Evolutionary conservation across 768 basidiomycete genomes (phyloP).

Genomic region (Sporobolomyces pararoseus): DNA sequence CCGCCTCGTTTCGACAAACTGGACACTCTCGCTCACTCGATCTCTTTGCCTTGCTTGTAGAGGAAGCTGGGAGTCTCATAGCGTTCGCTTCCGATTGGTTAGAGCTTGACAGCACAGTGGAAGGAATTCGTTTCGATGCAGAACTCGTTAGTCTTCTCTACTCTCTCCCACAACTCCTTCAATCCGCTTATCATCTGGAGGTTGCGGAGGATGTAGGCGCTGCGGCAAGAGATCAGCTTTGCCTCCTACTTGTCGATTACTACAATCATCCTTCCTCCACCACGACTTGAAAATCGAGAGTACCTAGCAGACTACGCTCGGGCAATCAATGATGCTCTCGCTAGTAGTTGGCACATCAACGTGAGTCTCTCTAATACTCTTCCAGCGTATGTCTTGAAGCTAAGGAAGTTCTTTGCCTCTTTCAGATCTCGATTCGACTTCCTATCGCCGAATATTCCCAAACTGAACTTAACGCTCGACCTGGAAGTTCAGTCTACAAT

Average conservation of each 20-base stretch:
- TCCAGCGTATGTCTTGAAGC: neutral
- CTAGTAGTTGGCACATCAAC: slow-evolving; percentile 42
- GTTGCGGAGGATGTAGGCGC: slow-evolving; percentile 58
- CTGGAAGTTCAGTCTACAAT: slow-evolving; percentile 43
- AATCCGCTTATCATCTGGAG: neutral
- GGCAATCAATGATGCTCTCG: slow-evolving; percentile 62
- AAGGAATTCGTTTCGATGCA: slow-evolving; percentile 90
- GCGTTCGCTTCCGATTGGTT: slow-evolving; percentile 89
- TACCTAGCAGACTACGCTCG: slow-evolving; percentile 90
- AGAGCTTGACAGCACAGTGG: slow-evolving; percentile 84
- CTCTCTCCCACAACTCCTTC: neutral
- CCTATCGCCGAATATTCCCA: slow-evolving; percentile 53
- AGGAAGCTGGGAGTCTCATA: slow-evolving; percentile 55
- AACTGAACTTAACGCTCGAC: slow-evolving; percentile 53
- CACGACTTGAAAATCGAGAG: slow-evolving; percentile 55
- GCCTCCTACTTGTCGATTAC: slow-evolving; percentile 86
- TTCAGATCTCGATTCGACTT: slow-evolving; percentile 45
- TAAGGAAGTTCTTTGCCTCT: neutral
- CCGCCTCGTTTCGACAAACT: too few relatives aligned
- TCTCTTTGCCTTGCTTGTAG: slow-evolving; percentile 50
- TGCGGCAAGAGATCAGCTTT: slow-evolving; percentile 87
- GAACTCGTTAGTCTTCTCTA: slow-evolving; percentile 67
- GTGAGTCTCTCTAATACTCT: slow-evolving; percentile 1
- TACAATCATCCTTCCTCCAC: slow-evolving; percentile 81
- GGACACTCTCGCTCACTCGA: neutral